These are phyloP conservation scores for Acanthamoeba castellanii DNA, from an alignment of 208 protist genomes.

Conservation along the genomic window DNA sequence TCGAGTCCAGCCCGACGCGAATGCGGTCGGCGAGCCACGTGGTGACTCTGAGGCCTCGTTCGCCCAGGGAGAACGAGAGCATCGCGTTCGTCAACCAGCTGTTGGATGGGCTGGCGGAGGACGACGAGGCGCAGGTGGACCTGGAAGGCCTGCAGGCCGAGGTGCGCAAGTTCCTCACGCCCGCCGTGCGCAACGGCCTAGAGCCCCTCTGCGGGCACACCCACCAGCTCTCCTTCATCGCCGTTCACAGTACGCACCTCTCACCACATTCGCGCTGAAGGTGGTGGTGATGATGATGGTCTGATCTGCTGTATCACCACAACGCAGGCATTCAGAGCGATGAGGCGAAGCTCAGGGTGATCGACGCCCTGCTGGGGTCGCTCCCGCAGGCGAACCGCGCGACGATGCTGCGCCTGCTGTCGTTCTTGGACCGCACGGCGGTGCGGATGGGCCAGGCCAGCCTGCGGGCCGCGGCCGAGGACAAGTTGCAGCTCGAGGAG, in stretches of 20 bases:
- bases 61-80: constrained; percentile 1
- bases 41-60: background rate
- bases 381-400: constrained; percentile 12
- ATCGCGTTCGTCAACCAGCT: constrained; percentile 13
- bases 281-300: no score
- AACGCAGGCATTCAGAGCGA: background rate
- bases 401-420: constrained; percentile 12
- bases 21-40: background rate
- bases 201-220: constrained; percentile 12
- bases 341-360: background rate
- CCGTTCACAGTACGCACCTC: background rate
- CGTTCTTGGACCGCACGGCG: background rate
- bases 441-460: background rate
- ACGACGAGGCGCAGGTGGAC: background rate
- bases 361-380: constrained; percentile 3
- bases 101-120: constrained; percentile 8
- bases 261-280: no score
- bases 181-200: background rate
- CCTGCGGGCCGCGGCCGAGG: background rate
- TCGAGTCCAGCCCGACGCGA: background rate
- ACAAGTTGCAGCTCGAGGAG: background rate
- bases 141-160: background rate
- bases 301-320: no score
- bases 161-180: background rate
- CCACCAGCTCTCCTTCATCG: constrained; percentile 35